Conservation (phyloP, 805 yeast species). For the Suhomyces sp. region DNA sequence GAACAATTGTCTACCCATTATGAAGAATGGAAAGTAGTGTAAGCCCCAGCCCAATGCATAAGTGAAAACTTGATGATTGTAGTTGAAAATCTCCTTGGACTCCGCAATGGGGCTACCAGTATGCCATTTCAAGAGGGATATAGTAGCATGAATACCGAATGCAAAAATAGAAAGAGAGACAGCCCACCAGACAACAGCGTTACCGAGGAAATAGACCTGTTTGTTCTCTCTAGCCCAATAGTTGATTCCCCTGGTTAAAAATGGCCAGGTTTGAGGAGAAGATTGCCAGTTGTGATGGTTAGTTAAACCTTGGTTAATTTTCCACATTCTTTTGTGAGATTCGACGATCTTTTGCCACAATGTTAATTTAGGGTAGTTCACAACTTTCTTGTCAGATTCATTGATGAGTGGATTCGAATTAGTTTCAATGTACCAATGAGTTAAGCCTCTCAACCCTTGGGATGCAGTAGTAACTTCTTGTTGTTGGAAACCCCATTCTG, state of each 20-base stretch:
- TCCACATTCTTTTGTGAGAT: slow-evolving; percentile 75
- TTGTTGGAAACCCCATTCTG: slow-evolving; percentile 82
- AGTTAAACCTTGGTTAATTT: slow-evolving; percentile 65
- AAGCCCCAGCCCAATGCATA: slow-evolving; percentile 69
- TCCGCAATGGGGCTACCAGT: slow-evolving; percentile 42
- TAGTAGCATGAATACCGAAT: slow-evolving; percentile 48
- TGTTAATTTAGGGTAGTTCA: slow-evolving; percentile 51
- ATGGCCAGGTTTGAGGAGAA: slow-evolving; percentile 72
- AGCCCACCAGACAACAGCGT: slow-evolving; percentile 79
- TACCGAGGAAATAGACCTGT: slow-evolving; percentile 73
- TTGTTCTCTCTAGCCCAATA: slow-evolving; percentile 67
- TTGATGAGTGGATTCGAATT: slow-evolving; percentile 54
- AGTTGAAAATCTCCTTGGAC: slow-evolving; percentile 59
- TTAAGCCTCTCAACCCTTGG: slow-evolving; percentile 59
- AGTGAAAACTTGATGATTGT: slow-evolving; percentile 60
- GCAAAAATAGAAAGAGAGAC: slow-evolving; percentile 52
- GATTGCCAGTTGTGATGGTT: slow-evolving; percentile 73
- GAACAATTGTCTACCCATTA: slow-evolving; percentile 92
- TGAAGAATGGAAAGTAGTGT: slow-evolving; percentile 72
- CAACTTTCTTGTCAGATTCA: slow-evolving; percentile 20
- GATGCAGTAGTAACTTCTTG: slow-evolving; percentile 82
- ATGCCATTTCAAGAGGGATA: slow-evolving; percentile 63
- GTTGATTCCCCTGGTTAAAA: slow-evolving; percentile 72
- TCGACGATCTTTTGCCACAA: slow-evolving; percentile 64
- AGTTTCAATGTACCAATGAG: slow-evolving; percentile 74